Evolutionary conservation across 2,329 filamentous ascomycete species (phyloP).

Genomic region (Pseudogymnoascus sp.): DNA sequence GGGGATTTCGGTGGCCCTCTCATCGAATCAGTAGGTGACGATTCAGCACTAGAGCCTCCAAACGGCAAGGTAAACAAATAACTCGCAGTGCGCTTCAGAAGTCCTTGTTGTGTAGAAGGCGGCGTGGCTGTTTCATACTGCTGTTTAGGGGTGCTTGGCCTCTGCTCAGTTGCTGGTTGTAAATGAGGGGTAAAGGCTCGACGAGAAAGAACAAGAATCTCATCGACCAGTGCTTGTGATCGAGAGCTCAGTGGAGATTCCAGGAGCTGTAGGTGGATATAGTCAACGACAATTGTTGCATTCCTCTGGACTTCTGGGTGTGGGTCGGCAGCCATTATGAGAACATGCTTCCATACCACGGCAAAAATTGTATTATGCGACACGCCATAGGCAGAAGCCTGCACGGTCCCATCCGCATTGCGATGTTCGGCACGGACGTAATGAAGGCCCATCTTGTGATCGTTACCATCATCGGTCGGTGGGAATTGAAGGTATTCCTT

Average conservation of each 20-base stretch:
- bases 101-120: constrained; percentile 46
- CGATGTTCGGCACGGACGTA: constrained; percentile 49
- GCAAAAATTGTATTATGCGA: constrained; percentile 88
- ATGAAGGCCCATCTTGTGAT: constrained; percentile 54
- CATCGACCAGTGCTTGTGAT: constrained; percentile 64
- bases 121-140: constrained; percentile 26
- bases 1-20: constrained; percentile 22
- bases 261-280: constrained; percentile 68
- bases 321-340: constrained; percentile 87
- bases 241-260: constrained; percentile 65
- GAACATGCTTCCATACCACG: constrained; percentile 85
- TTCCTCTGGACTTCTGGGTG: constrained; percentile 87
- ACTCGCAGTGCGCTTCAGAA: constrained; percentile 56
- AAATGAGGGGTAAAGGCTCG: constrained; percentile 35
- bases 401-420: constrained; percentile 49
- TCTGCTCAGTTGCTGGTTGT: constrained; percentile 14
- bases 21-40: constrained; percentile 18
- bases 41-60: constrained; percentile 26
- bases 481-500: constrained; percentile 55
- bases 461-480: constrained; percentile 45
- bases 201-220: constrained; percentile 50
- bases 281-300: constrained; percentile 78
- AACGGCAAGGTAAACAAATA: constrained; percentile 50
- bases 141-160: constrained; percentile 24
- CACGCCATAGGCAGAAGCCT: constrained; percentile 47